Conservation (phyloP, 1,284 basidiomycete species). For the Moniliophthora roreri region DNA sequence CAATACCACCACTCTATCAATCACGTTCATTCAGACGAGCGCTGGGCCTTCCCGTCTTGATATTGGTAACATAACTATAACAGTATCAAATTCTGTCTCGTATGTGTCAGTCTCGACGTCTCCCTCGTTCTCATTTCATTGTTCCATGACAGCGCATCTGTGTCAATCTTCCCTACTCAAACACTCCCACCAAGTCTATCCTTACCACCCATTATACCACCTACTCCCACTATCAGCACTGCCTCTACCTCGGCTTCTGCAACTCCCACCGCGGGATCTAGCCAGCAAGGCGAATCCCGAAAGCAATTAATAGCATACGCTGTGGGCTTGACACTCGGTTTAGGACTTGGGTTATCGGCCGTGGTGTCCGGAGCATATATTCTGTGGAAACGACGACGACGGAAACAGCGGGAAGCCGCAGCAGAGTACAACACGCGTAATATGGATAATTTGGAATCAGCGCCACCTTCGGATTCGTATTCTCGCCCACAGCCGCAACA, state of each 20-base stretch:
- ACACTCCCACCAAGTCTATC: conserved; percentile 39
- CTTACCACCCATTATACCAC: conserved; percentile 25
- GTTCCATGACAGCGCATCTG: conserved; percentile 27
- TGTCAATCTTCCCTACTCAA: conserved; percentile 39
- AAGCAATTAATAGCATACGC: conserved; percentile 30
- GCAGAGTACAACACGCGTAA: neutral
- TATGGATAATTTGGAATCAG: neutral
- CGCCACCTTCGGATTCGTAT: no score
- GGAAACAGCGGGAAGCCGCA: conserved; percentile 5
- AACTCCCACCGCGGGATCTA: conserved; percentile 14
- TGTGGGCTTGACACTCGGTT: conserved; percentile 38
- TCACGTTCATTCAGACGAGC: conserved; percentile 36
- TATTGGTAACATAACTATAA: conserved; percentile 40
- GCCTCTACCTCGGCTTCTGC: conserved; percentile 11
- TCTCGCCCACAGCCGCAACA: no score
- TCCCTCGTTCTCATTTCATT: neutral
- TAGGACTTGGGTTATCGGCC: conserved; percentile 37
- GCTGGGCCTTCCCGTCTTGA: conserved; percentile 33
- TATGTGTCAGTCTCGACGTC: conserved; percentile 25
- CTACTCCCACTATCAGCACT: conserved; percentile 17
- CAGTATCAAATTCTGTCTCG: conserved; percentile 38
- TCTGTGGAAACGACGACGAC: conserved; percentile 30
- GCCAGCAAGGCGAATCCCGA: conserved; percentile 11
- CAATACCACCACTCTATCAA: conserved; percentile 37
- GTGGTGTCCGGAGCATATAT: conserved; percentile 27